Evolutionary conservation across 2,329 filamentous ascomycete genomes (phyloP), one percentile per base, ranked within the genome.

Genomic region (Cercospora sp.): DNA sequence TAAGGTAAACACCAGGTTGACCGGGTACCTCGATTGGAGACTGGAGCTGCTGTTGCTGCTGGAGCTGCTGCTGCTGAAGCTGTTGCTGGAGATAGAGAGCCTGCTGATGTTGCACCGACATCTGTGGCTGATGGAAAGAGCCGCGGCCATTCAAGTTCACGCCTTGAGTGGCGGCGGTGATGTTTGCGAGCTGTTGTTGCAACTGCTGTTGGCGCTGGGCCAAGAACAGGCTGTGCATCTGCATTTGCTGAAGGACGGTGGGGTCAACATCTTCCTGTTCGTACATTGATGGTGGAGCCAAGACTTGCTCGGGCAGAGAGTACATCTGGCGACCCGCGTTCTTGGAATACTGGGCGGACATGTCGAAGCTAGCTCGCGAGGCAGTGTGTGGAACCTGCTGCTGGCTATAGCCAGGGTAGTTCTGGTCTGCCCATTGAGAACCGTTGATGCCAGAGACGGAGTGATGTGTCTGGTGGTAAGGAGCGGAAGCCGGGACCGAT

Each of bases 121-220:
- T 75, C 20, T 73, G 75, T 42, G 70, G 65, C 67, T 76, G 75
- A 60, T 72, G 72, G 65, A 70, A 70, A 31, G 70, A 67, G 12
- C 64, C 67, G 55, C 66, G 68, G 51, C 71, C 75, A 76, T 85
- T 89, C 67, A 96, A 78, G 79, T 86, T 93, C 81, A 96, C 83
- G 72, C 87, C 88, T 79, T 93, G 91, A 68, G 92, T 91, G 42
- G 91, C 91, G 63, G 90, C 89, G 76, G 94, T 95, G 26, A 97
- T 89, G 72, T 84, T 91, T 73, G 93, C 87, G 72, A 98, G 86
- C 82, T 98, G 93, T 82, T 97, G 94, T 81, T 98, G 94, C 63
- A 98, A 88, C 72, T 92, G 91, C 82, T 97, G 93, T 81, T 98
- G 94, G 81, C 97, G 94, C 77, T 97, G 93, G 48, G 93, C 93